Percentiles rank a stretch among this genome's conserved stretches.
phyloP scores from a whole-genome alignment of 257 asterid genomes.

The Solanum arcanum region DNA sequence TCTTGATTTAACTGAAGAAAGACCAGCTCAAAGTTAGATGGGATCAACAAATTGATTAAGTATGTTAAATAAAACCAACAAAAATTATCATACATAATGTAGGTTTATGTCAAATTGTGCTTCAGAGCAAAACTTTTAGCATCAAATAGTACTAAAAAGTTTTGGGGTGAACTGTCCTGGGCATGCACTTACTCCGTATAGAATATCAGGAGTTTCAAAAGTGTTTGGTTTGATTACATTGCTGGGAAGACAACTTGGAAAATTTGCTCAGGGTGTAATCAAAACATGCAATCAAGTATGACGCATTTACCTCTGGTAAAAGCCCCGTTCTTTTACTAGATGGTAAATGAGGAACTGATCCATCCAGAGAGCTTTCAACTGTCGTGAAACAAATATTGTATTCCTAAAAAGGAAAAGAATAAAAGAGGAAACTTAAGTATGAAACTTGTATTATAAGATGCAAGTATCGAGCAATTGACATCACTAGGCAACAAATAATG shows the following conservation, averaged over 20 bases:
- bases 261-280: not conserved
- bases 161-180: not conserved
- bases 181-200: not conserved
- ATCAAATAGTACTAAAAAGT: not conserved
- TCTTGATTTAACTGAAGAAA: not conserved
- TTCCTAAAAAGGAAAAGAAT: slow-evolving; percentile 45
- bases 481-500: not conserved
- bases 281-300: not conserved
- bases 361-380: slow-evolving; percentile 70
- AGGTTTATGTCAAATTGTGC: not conserved
- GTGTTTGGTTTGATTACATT: not conserved
- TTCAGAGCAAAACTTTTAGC: not conserved
- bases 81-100: not conserved
- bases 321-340: slow-evolving; percentile 63
- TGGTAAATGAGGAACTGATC: slow-evolving; percentile 55
- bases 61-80: not conserved
- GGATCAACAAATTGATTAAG: not conserved
- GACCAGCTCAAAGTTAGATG: not conserved
- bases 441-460: not conserved
- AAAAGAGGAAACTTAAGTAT: not conserved
- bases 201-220: not conserved
- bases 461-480: not conserved
- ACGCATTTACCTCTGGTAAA: slow-evolving; percentile 71
- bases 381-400: slow-evolving; percentile 97
- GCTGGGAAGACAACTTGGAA: not conserved